phyloP scores from a whole-genome alignment of 2,329 filamentous ascomycete species.

The Ophiocordyceps camponoti-saundersi region DNA sequence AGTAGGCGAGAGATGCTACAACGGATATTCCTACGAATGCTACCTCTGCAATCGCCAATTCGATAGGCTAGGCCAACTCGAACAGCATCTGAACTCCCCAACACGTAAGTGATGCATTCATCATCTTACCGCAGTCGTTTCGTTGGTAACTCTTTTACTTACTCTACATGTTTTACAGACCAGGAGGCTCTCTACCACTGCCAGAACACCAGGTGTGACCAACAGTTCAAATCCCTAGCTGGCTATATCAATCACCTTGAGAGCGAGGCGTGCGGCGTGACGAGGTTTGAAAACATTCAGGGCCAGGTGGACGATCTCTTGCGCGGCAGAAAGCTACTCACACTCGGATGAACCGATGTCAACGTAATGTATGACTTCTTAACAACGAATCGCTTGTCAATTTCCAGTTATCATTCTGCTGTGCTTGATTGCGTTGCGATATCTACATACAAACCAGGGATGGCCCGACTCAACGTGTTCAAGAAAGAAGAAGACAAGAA shows the following conservation, averaged over 20 bases:
- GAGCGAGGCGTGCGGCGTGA: slow-evolving; percentile 22
- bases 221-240: slow-evolving; percentile 21
- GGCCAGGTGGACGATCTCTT: not conserved
- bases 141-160: not conserved
- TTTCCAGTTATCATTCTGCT: too few species aligned
- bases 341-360: not conserved
- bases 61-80: slow-evolving; percentile 14
- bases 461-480: too few species aligned
- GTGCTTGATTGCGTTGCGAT: too few species aligned
- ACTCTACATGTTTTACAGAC: slow-evolving; percentile 4
- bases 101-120: slow-evolving; percentile 18
- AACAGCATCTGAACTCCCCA: slow-evolving; percentile 34
- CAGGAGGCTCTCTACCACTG: slow-evolving; percentile 22
- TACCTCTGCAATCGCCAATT: slow-evolving; percentile 30
- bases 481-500: too few species aligned
- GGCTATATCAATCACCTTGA: slow-evolving; percentile 24
- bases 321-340: not conserved
- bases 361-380: too few species aligned
- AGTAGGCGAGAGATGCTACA: slow-evolving; percentile 23
- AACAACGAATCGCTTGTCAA: too few species aligned
- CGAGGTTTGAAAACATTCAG: slow-evolving; percentile 14
- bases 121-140: not conserved
- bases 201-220: slow-evolving; percentile 14
- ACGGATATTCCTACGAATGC: slow-evolving; percentile 15
- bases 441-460: too few species aligned